Evolutionary conservation across 331 rosid genomes (phyloP).

Genomic region (Dryas integrifolia): DNA sequence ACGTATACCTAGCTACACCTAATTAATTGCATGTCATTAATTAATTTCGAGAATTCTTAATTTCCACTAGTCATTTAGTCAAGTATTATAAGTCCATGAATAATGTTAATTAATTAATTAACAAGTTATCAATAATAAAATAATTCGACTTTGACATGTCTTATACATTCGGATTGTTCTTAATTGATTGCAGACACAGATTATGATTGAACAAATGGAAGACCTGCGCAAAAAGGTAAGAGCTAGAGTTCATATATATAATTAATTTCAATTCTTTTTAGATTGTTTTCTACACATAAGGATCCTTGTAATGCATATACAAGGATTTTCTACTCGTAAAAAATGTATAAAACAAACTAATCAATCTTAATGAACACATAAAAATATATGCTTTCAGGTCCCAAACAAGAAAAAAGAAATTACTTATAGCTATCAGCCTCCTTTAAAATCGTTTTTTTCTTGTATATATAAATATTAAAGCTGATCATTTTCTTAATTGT

Average conservation of each 20-base stretch:
- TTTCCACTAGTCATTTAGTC: no score
- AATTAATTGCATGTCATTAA: neutral
- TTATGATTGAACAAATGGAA: slow-evolving; percentile 78
- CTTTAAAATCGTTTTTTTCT: neutral
- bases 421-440: no score
- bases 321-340: neutral
- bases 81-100: neutral
- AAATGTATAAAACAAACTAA: neutral
- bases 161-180: neutral
- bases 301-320: neutral
- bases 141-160: neutral
- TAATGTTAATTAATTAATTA: neutral
- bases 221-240: slow-evolving; percentile 72
- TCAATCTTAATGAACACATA: neutral
- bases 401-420: no score
- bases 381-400: neutral
- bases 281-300: neutral
- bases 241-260: neutral
- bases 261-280: neutral
- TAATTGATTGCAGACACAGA: slow-evolving; percentile 56
- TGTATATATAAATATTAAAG: neutral
- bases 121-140: no score
- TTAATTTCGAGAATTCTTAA: no score
- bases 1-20: no score
- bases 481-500: neutral